These are phyloP conservation scores for Nicotiana noctiflora DNA, from an alignment of 257 asterid genomes.

Conservation along the genomic window DNA sequence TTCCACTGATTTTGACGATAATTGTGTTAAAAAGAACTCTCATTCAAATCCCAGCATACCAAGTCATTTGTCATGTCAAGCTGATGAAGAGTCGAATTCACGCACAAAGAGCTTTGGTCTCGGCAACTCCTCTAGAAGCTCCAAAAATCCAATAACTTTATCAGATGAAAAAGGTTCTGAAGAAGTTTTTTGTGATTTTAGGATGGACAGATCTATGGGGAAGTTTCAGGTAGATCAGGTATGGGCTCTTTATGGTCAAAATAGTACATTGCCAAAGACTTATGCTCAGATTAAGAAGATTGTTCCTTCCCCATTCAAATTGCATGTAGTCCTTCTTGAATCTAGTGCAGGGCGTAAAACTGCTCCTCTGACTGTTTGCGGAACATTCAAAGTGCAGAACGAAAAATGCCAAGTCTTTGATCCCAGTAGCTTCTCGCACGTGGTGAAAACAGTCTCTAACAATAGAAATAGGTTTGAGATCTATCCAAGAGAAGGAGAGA, in stretches of 20 bases:
- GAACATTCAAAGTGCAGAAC: constrained; percentile 1
- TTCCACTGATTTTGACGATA: neutral
- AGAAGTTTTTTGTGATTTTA: constrained; percentile 8
- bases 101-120: neutral
- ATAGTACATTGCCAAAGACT: constrained; percentile 14
- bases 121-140: neutral
- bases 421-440: constrained; percentile 21
- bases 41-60: neutral
- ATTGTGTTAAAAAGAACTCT: neutral
- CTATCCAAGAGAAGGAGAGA: constrained; percentile 1
- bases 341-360: neutral
- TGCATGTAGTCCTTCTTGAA: constrained; percentile 19
- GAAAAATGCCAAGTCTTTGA: neutral
- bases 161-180: constrained; percentile 4
- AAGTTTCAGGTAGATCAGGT: constrained; percentile 17
- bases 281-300: constrained; percentile 21
- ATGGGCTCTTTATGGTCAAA: constrained; percentile 22
- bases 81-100: neutral
- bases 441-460: neutral
- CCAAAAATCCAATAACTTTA: neutral
- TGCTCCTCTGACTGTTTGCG: constrained; percentile 13
- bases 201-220: neutral
- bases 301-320: neutral
- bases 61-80: constrained; percentile 3
- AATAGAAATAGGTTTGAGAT: neutral